phyloP scores from a whole-genome alignment of 495 filamentous ascomycete species.

The Coniosporium apollinis region DNA sequence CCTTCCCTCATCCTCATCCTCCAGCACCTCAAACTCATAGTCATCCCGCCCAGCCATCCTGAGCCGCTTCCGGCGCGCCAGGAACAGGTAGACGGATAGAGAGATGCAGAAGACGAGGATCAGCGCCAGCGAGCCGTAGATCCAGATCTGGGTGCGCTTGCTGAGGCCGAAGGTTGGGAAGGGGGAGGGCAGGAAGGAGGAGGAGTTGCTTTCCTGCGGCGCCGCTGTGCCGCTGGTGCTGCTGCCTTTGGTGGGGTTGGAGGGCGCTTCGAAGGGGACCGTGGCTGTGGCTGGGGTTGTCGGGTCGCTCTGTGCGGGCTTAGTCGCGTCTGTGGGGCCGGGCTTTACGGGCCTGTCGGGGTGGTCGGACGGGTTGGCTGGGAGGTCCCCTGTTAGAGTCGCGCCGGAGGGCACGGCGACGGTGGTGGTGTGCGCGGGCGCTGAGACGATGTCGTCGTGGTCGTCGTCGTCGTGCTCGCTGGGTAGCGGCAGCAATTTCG shows the following conservation, averaged over 20 bases:
- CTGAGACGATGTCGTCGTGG: slow-evolving; percentile 41
- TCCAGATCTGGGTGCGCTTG: slow-evolving; percentile 82
- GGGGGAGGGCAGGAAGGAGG: slow-evolving; percentile 67
- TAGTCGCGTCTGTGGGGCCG: slow-evolving; percentile 34
- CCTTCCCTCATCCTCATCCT: slow-evolving; percentile 51
- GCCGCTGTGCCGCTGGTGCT: slow-evolving; percentile 6
- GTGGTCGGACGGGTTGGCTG: slow-evolving; percentile 47
- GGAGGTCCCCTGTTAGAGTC: slow-evolving; percentile 25
- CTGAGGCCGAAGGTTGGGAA: slow-evolving; percentile 91
- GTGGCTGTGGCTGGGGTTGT: slow-evolving; percentile 11
- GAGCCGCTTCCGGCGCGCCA: slow-evolving; percentile 58
- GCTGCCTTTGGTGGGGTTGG: slow-evolving; percentile 23
- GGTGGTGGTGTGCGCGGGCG: slow-evolving; percentile 35
- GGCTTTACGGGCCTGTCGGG: slow-evolving; percentile 58
- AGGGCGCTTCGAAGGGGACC: slow-evolving; percentile 8
- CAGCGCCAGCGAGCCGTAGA: slow-evolving; percentile 69
- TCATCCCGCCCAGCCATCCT: slow-evolving; percentile 61
- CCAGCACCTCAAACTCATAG: slow-evolving; percentile 89
- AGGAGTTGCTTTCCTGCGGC: slow-evolving; percentile 7
- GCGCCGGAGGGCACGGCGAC: slow-evolving; percentile 29
- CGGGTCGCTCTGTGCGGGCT: slow-evolving; percentile 15
- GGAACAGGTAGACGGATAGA: slow-evolving; percentile 61
- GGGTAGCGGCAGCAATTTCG: slow-evolving; percentile 63
- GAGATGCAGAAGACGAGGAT: slow-evolving; percentile 74
- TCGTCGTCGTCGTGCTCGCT: slow-evolving; percentile 68